Evolutionary conservation across 768 basidiomycete genomes (phyloP), one percentile per base, ranked within the genome.

Genomic region (Myochromella boudieri): DNA sequence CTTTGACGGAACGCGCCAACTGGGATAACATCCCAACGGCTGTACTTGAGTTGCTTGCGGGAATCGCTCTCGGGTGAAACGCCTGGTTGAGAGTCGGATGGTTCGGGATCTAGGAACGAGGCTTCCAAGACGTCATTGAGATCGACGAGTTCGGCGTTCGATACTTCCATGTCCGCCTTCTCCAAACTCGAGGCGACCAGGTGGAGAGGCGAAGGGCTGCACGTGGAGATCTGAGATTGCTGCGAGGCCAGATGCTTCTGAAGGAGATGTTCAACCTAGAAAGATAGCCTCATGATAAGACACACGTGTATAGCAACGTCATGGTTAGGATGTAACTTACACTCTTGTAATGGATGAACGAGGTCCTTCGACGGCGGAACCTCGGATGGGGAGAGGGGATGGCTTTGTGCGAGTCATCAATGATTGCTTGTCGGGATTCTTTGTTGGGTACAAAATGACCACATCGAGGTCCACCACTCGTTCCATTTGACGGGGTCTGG

Each of bases 51-150:
- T 39, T 77, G 74, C 42, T 67, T 66, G 42, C 64, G 65, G 6
- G 69, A 68, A 22, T 76, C 75, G 36, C 55, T 66, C 21, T 67
- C 66, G 32, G 60, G 57, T 11, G 62, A 61, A 14, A 60, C 53
- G 29, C 59, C 60, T 48, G 55, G 62, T n/a, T n/a, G n/a, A 12
- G 48, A 46, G 40, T 75, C 73, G 20, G 62, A 61, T 14, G 69
- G 74, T 53, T 84, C 84, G 0, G 76, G 73, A 54, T 82, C 82
- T 15, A 90, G 68, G 64, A 86, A 80, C 0, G 88, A 83, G 1
- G 82, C 74, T 46, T 91, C 86, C 27, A 91, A 71, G 14, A 91
- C 87, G 55, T 91, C 89, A 55, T 87, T 80, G 17, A 91, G 74
- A 50, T 78, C 76, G 34, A 86, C 79, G 9, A 80, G 70, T 48